Evolutionary conservation across 169 alveolate genomes (phyloP).

Genomic region (Plasmodium adleri): DNA sequence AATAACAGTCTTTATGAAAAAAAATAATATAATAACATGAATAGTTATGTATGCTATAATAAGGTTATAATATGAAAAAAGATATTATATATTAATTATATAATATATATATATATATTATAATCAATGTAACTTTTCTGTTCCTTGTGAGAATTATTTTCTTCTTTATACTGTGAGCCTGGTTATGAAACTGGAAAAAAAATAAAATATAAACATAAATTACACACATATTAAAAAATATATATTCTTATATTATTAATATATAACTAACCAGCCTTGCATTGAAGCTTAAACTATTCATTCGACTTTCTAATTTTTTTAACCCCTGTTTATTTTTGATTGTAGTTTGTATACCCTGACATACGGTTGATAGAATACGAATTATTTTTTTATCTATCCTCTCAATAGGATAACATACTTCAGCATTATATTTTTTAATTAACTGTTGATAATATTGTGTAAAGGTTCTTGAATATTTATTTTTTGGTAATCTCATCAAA

Average conservation of each 20-base stretch:
- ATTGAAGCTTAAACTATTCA: not conserved
- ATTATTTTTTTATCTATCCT: not conserved
- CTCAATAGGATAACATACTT: not conserved
- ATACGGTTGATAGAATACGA: not conserved
- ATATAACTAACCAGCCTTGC: not conserved
- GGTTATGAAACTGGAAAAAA: constrained; percentile 1
- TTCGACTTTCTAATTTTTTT: constrained; percentile 1
- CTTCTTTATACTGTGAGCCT: not conserved
- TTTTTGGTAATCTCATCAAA: not conserved
- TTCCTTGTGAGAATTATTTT: not conserved
- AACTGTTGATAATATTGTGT: not conserved
- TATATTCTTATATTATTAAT: not conserved
- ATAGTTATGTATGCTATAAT: too few species aligned
- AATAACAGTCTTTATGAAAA: too few species aligned
- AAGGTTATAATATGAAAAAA: too few species aligned
- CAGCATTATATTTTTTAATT: constrained; percentile 11
- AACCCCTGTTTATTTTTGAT: not conserved
- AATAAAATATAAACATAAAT: not conserved
- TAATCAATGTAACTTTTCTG: not conserved
- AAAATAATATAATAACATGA: too few species aligned
- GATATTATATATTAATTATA: too few species aligned
- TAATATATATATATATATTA: too few species aligned
- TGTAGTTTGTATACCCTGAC: not conserved
- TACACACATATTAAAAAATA: too few species aligned
- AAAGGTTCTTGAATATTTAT: constrained; percentile 1